Evolutionary conservation across 306 rosid species (phyloP).

Genomic region (Quercus parvula): DNA sequence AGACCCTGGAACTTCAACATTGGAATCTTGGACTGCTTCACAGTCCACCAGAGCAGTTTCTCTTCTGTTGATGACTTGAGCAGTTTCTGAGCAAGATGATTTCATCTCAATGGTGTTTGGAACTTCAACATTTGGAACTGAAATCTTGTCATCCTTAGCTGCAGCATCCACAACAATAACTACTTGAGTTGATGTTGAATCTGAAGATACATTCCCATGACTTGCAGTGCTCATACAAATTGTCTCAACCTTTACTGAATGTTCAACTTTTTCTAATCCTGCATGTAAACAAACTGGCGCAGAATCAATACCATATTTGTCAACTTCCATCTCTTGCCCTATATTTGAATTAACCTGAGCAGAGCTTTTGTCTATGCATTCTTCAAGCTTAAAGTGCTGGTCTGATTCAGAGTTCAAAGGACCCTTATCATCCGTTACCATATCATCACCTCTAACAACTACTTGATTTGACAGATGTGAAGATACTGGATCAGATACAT

Average conservation of each 20-base stretch:
- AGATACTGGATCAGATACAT: slow-evolving; percentile 10
- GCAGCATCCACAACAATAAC: background rate
- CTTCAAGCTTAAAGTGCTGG: slow-evolving; percentile 8
- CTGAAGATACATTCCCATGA: background rate
- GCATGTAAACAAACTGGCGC: no score
- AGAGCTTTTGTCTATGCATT: slow-evolving; percentile 6
- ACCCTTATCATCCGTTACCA: slow-evolving; percentile 4
- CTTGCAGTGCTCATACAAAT: background rate
- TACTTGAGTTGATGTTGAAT: background rate
- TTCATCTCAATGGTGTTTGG: background rate
- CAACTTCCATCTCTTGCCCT: slow-evolving; percentile 24
- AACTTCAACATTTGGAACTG: background rate
- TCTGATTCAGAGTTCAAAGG: slow-evolving; percentile 24
- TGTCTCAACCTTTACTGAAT: background rate
- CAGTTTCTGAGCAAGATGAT: background rate
- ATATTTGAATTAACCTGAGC: slow-evolving; percentile 11
- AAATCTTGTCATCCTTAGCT: background rate
- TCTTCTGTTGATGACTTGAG: background rate
- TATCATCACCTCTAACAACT: slow-evolving; percentile 28
- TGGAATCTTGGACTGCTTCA: background rate
- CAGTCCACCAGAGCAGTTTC: background rate
- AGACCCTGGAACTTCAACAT: slow-evolving; percentile 9
- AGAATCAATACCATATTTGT: background rate
- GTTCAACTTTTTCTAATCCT: slow-evolving; percentile 5
- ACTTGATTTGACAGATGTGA: slow-evolving; percentile 18